These are phyloP conservation scores for Apostasia ramifera DNA, from an alignment of 106 monocot species.

Conservation along the genomic window DNA sequence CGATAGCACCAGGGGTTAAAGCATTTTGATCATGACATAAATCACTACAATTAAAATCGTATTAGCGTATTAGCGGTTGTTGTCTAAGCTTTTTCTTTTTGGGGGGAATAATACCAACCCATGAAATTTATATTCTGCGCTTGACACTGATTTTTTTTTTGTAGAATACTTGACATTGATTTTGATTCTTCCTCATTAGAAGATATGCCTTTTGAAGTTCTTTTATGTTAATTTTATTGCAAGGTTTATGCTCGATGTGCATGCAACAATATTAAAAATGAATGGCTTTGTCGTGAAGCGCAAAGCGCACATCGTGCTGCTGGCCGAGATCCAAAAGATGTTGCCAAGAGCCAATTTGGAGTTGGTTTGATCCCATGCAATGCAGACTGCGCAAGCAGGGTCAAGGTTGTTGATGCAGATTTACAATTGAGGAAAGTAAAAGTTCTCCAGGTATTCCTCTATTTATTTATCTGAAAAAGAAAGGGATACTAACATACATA, in stretches of 20 bases:
- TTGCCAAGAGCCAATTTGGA: slow-evolving; percentile 61
- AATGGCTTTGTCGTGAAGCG: slow-evolving; percentile 72
- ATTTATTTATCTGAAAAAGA: background rate
- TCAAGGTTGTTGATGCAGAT: slow-evolving; percentile 54
- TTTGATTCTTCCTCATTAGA: too few species aligned
- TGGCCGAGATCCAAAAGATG: slow-evolving; percentile 66
- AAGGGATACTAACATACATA: background rate
- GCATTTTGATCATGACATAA: too few species aligned
- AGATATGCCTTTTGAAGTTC: too few species aligned
- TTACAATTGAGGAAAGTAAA: slow-evolving; percentile 50
- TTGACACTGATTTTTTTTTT: too few species aligned
- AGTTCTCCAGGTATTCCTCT: slow-evolving; percentile 33
- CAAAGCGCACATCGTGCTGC: slow-evolving; percentile 29
- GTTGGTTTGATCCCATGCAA: slow-evolving; percentile 72
- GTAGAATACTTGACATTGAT: too few species aligned
- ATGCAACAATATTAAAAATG: slow-evolving; percentile 61
- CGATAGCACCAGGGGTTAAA: too few species aligned
- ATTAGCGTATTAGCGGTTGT: too few species aligned
- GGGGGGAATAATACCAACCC: too few species aligned
- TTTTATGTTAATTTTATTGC: background rate
- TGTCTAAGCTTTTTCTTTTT: too few species aligned
- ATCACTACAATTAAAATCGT: too few species aligned
- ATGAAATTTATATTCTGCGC: too few species aligned
- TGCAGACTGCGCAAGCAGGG: slow-evolving; percentile 52
- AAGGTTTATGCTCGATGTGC: slow-evolving; percentile 78